Evolutionary conservation across 2,329 filamentous ascomycete species (phyloP).

Genomic region (Cyphellophora attinorum): DNA sequence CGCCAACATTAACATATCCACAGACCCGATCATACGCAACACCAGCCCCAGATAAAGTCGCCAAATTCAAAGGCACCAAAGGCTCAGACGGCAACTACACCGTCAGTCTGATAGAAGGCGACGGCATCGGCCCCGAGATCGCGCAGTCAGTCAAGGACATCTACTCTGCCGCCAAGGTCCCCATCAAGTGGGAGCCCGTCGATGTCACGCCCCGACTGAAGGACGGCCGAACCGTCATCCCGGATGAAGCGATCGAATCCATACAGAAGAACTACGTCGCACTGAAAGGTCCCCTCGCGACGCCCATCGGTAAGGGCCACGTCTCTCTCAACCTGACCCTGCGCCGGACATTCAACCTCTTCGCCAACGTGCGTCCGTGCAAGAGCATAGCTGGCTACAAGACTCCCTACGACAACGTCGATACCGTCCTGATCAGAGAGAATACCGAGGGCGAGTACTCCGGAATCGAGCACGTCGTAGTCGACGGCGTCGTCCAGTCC

Average conservation of each 20-base stretch:
- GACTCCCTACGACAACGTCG: conserved; percentile 94
- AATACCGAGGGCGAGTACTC: conserved; percentile 99
- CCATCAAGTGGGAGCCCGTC: conserved; percentile 93
- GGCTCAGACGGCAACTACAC: conserved; percentile 87
- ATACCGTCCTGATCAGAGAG: conserved; percentile 96
- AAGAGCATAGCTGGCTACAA: conserved; percentile 95
- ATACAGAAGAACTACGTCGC: conserved; percentile 94
- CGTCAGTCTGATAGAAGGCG: conserved; percentile 95
- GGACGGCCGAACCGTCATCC: conserved; percentile 92
- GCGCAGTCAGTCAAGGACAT: conserved; percentile 98
- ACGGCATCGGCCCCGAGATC: conserved; percentile 97
- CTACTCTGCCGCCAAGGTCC: conserved; percentile 90
- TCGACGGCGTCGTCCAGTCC: conserved; percentile 95
- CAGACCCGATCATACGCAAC: conserved; percentile 19
- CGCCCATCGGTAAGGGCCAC: conserved; percentile 95
- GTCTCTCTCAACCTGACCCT: conserved; percentile 98
- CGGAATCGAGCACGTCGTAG: conserved; percentile 95
- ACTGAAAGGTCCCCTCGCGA: conserved; percentile 95
- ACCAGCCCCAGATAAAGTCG: conserved; percentile 57
- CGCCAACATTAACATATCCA: neutral
- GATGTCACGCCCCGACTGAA: conserved; percentile 91
- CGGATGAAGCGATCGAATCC: conserved; percentile 83
- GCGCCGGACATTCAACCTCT: conserved; percentile 98
- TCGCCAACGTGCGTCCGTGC: conserved; percentile 97
- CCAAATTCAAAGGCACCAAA: conserved; percentile 88